Conservation (phyloP, 176 grass and related monocot species). For the Oryza meyeriana region DNA sequence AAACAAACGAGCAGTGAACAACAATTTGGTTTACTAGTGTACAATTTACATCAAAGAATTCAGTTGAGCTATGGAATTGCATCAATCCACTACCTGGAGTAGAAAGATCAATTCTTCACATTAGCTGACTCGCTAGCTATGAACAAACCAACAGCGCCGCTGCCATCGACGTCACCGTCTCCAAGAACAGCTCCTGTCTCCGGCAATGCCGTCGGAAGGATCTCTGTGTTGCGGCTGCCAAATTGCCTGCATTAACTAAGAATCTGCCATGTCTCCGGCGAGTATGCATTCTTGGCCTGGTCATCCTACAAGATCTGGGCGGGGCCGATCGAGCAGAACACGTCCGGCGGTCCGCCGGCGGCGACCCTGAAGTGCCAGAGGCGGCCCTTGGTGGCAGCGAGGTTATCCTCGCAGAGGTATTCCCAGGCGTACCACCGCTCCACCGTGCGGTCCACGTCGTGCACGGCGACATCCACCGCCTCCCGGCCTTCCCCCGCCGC, state of each 20-base stretch:
- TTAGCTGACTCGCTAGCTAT: not conserved
- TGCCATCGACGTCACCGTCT: not conserved
- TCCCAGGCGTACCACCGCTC: conserved; percentile 80
- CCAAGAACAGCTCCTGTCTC: not conserved
- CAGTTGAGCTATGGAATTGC: not conserved
- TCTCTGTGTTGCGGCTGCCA: not conserved
- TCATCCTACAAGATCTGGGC: conserved; percentile 36
- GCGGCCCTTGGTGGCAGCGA: conserved; percentile 56
- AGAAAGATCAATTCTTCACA: not conserved
- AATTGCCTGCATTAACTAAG: not conserved
- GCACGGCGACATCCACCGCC: conserved; percentile 57
- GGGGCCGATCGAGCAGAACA: conserved; percentile 34
- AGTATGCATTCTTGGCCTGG: not conserved
- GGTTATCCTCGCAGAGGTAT: conserved; percentile 79
- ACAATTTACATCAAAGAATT: not conserved
- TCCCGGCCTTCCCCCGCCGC: not conserved
- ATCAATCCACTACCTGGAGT: not conserved
- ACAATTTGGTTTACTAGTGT: not conserved
- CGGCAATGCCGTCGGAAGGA: not conserved
- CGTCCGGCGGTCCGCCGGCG: conserved; percentile 23
- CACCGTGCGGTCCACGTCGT: conserved; percentile 65
- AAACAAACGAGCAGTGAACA: not conserved
- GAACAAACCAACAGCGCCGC: not conserved
- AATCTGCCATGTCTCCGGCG: not conserved
- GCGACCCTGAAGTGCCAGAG: conserved; percentile 76